Conservation (phyloP, 169 alveolate species). For the Hepatocystis sp. region DNA sequence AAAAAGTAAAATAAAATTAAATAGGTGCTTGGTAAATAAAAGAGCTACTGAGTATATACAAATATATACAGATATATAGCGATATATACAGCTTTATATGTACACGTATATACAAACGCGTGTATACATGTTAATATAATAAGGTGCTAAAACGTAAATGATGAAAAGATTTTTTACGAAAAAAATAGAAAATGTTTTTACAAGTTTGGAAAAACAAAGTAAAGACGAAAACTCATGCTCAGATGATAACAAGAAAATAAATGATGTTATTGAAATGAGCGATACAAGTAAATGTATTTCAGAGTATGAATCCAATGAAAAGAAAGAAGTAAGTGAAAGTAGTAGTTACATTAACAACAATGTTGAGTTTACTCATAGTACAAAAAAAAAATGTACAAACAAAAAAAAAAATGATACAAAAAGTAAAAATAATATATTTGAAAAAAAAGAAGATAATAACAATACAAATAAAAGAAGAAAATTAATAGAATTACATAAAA, state of each 20-base stretch:
- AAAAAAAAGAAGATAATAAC: slow-evolving; percentile 18
- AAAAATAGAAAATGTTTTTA: slow-evolving; percentile 55
- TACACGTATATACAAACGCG: background rate
- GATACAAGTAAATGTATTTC: background rate
- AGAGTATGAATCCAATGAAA: background rate
- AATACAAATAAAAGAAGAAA: slow-evolving; percentile 38
- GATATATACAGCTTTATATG: background rate
- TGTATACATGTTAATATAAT: background rate
- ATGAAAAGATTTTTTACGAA: slow-evolving; percentile 68
- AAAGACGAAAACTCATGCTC: slow-evolving; percentile 3
- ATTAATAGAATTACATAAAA: slow-evolving; percentile 26
- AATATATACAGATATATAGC: no score
- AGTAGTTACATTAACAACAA: no score
- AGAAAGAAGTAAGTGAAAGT: slow-evolving; percentile 3
- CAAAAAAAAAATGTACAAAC: background rate
- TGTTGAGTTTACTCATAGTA: no score
- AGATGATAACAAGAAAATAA: slow-evolving; percentile 1
- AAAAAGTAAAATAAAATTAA: no score
- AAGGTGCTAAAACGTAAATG: background rate
- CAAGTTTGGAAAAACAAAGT: slow-evolving; percentile 25
- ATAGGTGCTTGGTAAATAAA: no score
- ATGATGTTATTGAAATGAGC: background rate
- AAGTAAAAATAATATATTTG: background rate
- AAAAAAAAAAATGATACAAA: slow-evolving; percentile 12
- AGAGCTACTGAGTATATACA: no score